Evolutionary conservation across 1,284 basidiomycete genomes (phyloP), one percentile per base, ranked within the genome.

Genomic region (Apiotrichum montevideense): DNA sequence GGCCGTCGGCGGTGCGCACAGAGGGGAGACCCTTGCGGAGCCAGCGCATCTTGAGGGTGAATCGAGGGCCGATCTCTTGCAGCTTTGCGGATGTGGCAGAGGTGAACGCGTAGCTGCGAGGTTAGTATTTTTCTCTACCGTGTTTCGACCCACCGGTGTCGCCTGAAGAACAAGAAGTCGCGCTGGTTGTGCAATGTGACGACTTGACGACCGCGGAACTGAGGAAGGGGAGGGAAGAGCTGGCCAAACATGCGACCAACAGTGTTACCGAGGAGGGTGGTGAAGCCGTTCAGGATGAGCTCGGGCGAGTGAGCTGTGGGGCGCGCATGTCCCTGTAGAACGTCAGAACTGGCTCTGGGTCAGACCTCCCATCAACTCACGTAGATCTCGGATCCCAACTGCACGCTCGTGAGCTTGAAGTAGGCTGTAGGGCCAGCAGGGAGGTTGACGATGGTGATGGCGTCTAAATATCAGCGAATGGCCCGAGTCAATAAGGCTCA

Each of bases 51-150:
- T 98, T 98, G 15, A 98, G 80, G 0, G 96, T 98, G 72, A 99
- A 98, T 34, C 95, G 84, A 4, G 96, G 96, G 0, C 96, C 96
- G 61, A 98, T 99, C 76, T 99, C 96, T 75, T 99, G 96, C 51
- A 99, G 78, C 14, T 88, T 86, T 9, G 97, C 93, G 70, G 91
- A 94, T 64, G 93, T 91, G 5, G 87, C 80, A 0, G 89, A 90
- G 48, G 90, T 84, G 75, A 97, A 98, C 44, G 91, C 90, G 74
- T 97, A 97, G 66, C 92, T 91, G 56, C 8, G 35, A 21, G 35
- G 51, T 53, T 15, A 55, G 57, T 21, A 21, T 21, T 21, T 21
- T 21, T 21, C 21, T 21, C 21, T 21, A 21, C 21, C 21, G 21
- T 21, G 21, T 42, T 14, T 40, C 46, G 52, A 66, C 79, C 54